A percentile compares a stretch with the other conserved stretches of the same genome.
These are phyloP conservation scores for Podaxis rugospora DNA, from an alignment of 768 basidiomycete species.

Conservation along the genomic window DNA sequence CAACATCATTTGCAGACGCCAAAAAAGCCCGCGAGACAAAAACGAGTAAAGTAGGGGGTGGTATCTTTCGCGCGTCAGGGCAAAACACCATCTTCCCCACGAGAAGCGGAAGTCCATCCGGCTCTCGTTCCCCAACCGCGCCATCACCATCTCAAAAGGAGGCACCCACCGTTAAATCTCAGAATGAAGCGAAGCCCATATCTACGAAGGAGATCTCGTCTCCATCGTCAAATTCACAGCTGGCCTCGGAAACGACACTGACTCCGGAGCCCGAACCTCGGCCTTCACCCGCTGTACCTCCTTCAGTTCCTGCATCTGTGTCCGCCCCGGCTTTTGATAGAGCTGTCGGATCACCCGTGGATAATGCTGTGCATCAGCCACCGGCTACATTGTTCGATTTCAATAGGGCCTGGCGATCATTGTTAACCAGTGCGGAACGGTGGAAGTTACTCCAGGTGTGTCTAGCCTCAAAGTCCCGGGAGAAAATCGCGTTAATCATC, in stretches of 20 bases:
- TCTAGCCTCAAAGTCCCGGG: background rate
- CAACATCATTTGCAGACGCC: slow-evolving; percentile 49
- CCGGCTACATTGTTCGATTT: slow-evolving; percentile 59
- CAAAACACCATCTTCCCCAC: slow-evolving; percentile 51
- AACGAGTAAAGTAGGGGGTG: slow-evolving; percentile 53
- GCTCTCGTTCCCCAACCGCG: too few relatives aligned
- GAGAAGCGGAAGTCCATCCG: slow-evolving; percentile 4
- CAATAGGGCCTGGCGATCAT: slow-evolving; percentile 50
- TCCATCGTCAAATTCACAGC: background rate
- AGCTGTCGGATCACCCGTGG: background rate
- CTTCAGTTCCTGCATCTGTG: background rate
- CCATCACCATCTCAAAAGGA: background rate
- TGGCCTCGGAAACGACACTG: too few relatives aligned
- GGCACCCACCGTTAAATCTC: background rate
- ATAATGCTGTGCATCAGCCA: slow-evolving; percentile 18
- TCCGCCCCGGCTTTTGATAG: background rate
- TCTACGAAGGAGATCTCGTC: background rate
- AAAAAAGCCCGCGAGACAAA: slow-evolving; percentile 51
- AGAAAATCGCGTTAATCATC: background rate
- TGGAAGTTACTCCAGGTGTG: slow-evolving; percentile 60
- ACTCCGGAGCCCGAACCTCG: background rate
- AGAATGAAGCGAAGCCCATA: background rate
- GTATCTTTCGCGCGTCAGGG: slow-evolving; percentile 67
- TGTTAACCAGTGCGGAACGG: slow-evolving; percentile 34
- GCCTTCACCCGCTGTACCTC: background rate